Evolutionary conservation across 768 basidiomycete genomes (phyloP).

Genomic region (Podaxis sp.): DNA sequence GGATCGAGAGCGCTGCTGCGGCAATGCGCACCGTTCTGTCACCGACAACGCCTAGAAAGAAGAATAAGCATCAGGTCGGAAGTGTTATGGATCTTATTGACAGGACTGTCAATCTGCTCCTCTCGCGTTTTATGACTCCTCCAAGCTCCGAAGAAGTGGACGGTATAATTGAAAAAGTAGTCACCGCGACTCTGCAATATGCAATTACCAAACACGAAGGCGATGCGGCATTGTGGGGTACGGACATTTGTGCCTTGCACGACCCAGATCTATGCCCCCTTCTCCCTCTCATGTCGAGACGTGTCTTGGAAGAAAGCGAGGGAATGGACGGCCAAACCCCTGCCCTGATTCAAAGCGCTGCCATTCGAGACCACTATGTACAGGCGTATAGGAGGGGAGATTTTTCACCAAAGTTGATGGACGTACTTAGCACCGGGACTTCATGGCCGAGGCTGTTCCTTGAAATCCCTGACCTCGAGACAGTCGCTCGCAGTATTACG

Average conservation of each 20-base stretch:
- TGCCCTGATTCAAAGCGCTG: conserved; percentile 27
- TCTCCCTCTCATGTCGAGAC: conserved; percentile 49
- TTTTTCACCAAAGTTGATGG: conserved; percentile 57
- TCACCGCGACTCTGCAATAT: conserved; percentile 75
- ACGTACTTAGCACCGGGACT: conserved; percentile 60
- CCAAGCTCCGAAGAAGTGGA: conserved; percentile 67
- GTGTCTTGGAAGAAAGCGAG: conserved; percentile 35
- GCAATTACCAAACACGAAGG: conserved; percentile 64
- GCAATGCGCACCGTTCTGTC: conserved; percentile 57
- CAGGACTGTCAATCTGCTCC: conserved; percentile 58
- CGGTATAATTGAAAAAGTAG: conserved; percentile 63
- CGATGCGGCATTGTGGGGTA: conserved; percentile 47
- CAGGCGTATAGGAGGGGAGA: conserved; percentile 61
- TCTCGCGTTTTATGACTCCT: conserved; percentile 45
- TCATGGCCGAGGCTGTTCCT: conserved; percentile 76
- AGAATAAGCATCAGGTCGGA: conserved; percentile 54
- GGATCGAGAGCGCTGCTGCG: conserved; percentile 63
- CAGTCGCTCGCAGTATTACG: conserved; percentile 61
- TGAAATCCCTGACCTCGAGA: conserved; percentile 75
- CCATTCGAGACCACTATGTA: conserved; percentile 52
- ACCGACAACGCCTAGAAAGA: conserved; percentile 46
- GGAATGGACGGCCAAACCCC: conserved; percentile 29
- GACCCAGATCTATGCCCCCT: conserved; percentile 55
- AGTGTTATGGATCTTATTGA: conserved; percentile 81
- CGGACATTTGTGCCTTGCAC: conserved; percentile 64